A percentile compares a stretch with the other conserved stretches of the same genome.
Evolutionary conservation across 2,329 filamentous ascomycete species (phyloP).

Genomic region (Penicillium sp.): DNA sequence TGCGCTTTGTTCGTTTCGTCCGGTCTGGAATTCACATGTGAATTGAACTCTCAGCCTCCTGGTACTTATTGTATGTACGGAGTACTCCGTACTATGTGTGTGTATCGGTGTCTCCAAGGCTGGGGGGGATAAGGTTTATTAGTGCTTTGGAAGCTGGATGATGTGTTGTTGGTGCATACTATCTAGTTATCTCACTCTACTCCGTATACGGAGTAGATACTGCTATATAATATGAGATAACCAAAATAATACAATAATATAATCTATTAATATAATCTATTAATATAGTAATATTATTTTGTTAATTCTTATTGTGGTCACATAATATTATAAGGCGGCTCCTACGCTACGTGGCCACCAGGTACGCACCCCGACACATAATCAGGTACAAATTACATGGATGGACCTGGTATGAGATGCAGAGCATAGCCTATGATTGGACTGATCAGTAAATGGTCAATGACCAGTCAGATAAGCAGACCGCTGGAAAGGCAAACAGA

Average conservation of each 20-base stretch:
- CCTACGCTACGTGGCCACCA: slow-evolving; percentile 20
- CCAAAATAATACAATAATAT: background rate
- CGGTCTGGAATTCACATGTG: slow-evolving; percentile 6
- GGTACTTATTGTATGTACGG: background rate
- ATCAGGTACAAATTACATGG: slow-evolving; percentile 20
- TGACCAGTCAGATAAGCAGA: slow-evolving; percentile 14
- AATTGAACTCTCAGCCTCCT: slow-evolving; percentile 5
- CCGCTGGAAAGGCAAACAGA: slow-evolving; percentile 25
- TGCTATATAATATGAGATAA: background rate
- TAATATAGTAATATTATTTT: background rate
- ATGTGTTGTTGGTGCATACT: background rate
- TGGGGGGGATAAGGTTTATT: background rate
- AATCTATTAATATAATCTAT: background rate
- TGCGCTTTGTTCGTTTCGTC: slow-evolving; percentile 7
- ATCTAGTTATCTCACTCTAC: background rate
- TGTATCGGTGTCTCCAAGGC: background rate
- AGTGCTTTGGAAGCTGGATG: background rate
- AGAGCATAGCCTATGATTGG: slow-evolving; percentile 14
- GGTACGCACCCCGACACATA: slow-evolving; percentile 13
- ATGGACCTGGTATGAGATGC: slow-evolving; percentile 16
- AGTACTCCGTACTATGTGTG: background rate
- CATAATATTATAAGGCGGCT: background rate
- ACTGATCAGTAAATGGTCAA: background rate
- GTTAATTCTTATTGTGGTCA: background rate
- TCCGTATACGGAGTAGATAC: too few relatives aligned